phyloP scores from a whole-genome alignment of 805 yeast genomes.

The Yamadazyma paraphyllophila region DNA sequence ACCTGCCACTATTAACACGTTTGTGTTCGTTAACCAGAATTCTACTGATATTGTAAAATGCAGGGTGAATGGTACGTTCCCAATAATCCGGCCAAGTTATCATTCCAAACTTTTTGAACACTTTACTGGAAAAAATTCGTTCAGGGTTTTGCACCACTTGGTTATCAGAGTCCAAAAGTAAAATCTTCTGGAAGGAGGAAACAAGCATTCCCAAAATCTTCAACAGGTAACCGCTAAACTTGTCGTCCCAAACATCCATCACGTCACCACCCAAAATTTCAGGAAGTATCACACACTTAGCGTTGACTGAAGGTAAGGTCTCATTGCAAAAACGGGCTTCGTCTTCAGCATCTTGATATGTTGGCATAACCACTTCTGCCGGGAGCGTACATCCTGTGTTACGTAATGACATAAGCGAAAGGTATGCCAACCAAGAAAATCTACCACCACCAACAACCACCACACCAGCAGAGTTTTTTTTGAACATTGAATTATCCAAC shows the following conservation, averaged over 20 bases:
- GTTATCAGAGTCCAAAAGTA: constrained; percentile 36
- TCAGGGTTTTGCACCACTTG: constrained; percentile 29
- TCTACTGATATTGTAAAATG: constrained; percentile 33
- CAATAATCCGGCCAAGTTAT: constrained; percentile 45
- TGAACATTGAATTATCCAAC: constrained; percentile 19
- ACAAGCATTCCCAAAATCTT: constrained; percentile 52
- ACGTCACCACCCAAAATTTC: constrained; percentile 51
- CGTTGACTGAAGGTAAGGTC: constrained; percentile 60
- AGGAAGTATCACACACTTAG: constrained; percentile 60
- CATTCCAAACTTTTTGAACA: constrained; percentile 31
- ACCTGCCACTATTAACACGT: constrained; percentile 25
- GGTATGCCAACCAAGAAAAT: constrained; percentile 35
- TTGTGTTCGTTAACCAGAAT: constrained; percentile 25
- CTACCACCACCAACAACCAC: constrained; percentile 35
- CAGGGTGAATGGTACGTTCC: constrained; percentile 35
- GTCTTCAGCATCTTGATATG: constrained; percentile 26
- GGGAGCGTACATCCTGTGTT: constrained; percentile 38
- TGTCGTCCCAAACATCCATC: constrained; percentile 39
- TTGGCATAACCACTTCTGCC: constrained; percentile 38
- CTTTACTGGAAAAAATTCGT: constrained; percentile 23
- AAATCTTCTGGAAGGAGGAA: constrained; percentile 31
- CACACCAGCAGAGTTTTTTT: constrained; percentile 25
- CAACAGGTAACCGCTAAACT: constrained; percentile 37
- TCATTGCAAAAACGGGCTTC: constrained; percentile 49
- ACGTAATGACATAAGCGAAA: constrained; percentile 29